Conservation (phyloP, 106 monocot genomes). For the Acorus calamus region DNA sequence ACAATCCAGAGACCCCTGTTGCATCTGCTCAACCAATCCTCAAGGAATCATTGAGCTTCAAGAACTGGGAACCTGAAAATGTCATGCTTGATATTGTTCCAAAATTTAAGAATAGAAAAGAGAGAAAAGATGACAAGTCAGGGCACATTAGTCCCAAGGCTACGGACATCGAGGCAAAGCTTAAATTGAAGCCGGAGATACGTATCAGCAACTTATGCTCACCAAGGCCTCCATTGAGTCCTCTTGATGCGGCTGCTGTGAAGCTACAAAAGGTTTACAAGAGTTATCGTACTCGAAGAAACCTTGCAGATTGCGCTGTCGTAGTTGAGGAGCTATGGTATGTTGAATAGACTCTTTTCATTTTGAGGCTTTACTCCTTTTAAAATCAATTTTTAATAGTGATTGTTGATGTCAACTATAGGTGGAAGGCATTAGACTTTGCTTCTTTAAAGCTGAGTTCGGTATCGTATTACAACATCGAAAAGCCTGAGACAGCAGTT, state of each 20-base stretch:
- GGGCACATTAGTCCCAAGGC: no score
- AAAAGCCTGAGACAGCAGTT: slow-evolving; percentile 45
- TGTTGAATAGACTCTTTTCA: no score
- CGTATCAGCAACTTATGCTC: no score
- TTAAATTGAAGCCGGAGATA: no score
- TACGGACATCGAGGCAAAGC: no score
- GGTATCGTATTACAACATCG: slow-evolving; percentile 50
- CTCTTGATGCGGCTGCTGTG: neutral
- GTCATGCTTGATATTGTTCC: neutral
- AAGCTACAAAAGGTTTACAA: no score
- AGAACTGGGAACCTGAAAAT: slow-evolving; percentile 6
- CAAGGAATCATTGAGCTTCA: slow-evolving; percentile 15
- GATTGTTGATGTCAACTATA: neutral
- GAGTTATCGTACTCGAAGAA: no score
- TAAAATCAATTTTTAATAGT: no score
- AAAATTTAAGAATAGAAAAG: neutral
- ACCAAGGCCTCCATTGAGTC: neutral
- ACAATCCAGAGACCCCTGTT: neutral
- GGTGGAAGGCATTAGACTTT: slow-evolving; percentile 66
- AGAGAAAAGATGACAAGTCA: no score
- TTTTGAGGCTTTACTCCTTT: no score
- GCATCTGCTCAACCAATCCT: neutral
- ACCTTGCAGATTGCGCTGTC: no score
- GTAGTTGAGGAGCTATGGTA: no score
- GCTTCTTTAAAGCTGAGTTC: slow-evolving; percentile 64